These are phyloP conservation scores for Ceratobasidium sp. DNA, from an alignment of 1,284 basidiomycete genomes.

Conservation along the genomic window DNA sequence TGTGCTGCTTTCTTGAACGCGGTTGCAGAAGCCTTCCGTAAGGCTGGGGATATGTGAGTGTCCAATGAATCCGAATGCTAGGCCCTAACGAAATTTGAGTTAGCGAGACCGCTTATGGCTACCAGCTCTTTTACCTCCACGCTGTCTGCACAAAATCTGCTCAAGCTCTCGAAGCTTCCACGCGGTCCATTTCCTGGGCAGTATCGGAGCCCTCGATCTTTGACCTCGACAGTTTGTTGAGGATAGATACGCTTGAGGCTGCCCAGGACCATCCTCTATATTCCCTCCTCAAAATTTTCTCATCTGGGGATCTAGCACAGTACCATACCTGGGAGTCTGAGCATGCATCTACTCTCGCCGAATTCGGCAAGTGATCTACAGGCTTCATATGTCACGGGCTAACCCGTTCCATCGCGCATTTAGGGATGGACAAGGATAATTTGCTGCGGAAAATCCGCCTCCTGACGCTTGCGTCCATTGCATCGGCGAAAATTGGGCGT, in stretches of 20 bases:
- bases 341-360: constrained; percentile 65
- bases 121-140: constrained; percentile 69
- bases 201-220: constrained; percentile 77
- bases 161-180: constrained; percentile 63
- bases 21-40: constrained; percentile 71
- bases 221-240: constrained; percentile 85
- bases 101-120: constrained; percentile 72
- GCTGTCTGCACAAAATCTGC: constrained; percentile 67
- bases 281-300: constrained; percentile 76
- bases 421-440: constrained; percentile 65
- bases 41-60: constrained; percentile 68
- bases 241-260: constrained; percentile 76
- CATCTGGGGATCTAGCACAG: constrained; percentile 72
- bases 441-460: constrained; percentile 86
- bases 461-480: constrained; percentile 81
- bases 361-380: constrained; percentile 65
- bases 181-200: constrained; percentile 72
- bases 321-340: constrained; percentile 70
- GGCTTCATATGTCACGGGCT: background rate
- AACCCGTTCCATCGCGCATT: background rate
- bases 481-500: constrained; percentile 78
- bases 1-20: constrained; percentile 76
- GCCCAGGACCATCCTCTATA: constrained; percentile 74
- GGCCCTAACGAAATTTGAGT: background rate
- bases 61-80: constrained; percentile 46